These are phyloP conservation scores for Backusella tuberculispora DNA, from an alignment of 192 early-diverging fungal species.

Conservation along the genomic window DNA sequence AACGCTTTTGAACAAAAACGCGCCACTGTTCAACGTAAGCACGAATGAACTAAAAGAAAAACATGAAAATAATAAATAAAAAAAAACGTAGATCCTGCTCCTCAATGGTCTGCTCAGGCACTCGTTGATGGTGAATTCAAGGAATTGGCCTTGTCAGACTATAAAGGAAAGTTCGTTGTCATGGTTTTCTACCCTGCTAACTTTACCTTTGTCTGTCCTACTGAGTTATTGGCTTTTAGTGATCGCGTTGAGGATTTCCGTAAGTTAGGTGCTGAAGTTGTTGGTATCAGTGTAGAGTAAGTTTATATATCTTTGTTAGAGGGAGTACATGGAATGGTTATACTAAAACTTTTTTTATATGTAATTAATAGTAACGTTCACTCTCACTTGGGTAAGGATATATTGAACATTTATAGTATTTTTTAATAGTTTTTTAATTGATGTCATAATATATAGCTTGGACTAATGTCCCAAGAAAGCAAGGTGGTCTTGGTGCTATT, in stretches of 20 bases:
- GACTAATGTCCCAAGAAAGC: constrained; percentile 79
- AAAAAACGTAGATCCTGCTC: constrained; percentile 30
- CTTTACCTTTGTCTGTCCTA: constrained; percentile 62
- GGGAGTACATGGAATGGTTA: not conserved
- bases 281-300: constrained; percentile 57
- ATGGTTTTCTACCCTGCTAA: constrained; percentile 73
- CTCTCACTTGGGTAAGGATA: constrained; percentile 29
- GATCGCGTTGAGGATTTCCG: constrained; percentile 63
- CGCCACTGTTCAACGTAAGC: constrained; percentile 18
- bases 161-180: constrained; percentile 48
- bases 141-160: constrained; percentile 39
- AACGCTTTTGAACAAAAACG: constrained; percentile 18
- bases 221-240: constrained; percentile 60
- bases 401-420: not conserved
- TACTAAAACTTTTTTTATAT: not conserved
- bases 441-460: constrained; percentile 86
- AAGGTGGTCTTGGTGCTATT: constrained; percentile 92
- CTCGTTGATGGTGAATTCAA: constrained; percentile 43
- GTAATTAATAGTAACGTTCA: constrained; percentile 18
- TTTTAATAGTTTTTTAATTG: constrained; percentile 54
- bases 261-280: constrained; percentile 51
- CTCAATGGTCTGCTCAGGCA: constrained; percentile 37
- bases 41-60: not conserved
- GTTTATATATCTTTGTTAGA: constrained; percentile 53
- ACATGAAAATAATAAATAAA: not conserved